Base-by-base conservation (phyloP, 1,284 basidiomycete species). In the Malassezia japonica region DNA sequence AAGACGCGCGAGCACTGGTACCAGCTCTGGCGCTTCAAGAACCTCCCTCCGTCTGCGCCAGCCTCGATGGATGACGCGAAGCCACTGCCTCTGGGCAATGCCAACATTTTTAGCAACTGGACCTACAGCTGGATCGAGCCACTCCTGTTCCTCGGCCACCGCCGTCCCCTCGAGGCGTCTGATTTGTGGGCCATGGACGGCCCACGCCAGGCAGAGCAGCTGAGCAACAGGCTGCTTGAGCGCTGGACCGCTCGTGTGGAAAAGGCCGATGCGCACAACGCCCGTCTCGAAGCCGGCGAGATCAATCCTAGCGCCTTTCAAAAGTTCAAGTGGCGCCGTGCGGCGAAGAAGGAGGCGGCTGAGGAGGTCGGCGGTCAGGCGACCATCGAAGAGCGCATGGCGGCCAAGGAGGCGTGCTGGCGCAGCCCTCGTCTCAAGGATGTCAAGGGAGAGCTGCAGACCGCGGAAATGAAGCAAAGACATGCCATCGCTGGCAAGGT, bases 131-230 rank as follows among this genome's bases (percentile, higher is more conserved):
- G 87, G 87, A 79, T 91, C 45, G 82, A 81, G 0, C 79, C 82
- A 2, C 76, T 88, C 44, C 79, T 87, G 72, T 76, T 69, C 10
- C 60, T 70, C 12, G 83, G 83, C 9, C 87, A 85, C 69, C 79
- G 81, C 12, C 79, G 87, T 6, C 83, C 87, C 1, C 78, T 92
- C 4, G 83, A 89, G 69, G 81, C 83, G 0, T 76, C 82, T 0
- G 89, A 94, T 74, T 77, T 92, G 16, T 91, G 84, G 79, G 83
- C 81, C 69, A 80, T 91, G 36, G 82, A 83, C 56, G 65, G 71
- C 1, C 63, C 61, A 7, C 66, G 75, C 41, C 79, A 81, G 40
- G 76, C 82, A 12, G 80, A 63, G 38, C 44, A 50, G 15, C 80
- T 89, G 39, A 82, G 85, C 1, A 75, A 79, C 6, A 76, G 75